A percentile compares a stretch with the other conserved stretches of the same genome.
These are phyloP conservation scores for Pulveroboletus ravenelii DNA, from an alignment of 768 basidiomycete species.

Conservation along the genomic window DNA sequence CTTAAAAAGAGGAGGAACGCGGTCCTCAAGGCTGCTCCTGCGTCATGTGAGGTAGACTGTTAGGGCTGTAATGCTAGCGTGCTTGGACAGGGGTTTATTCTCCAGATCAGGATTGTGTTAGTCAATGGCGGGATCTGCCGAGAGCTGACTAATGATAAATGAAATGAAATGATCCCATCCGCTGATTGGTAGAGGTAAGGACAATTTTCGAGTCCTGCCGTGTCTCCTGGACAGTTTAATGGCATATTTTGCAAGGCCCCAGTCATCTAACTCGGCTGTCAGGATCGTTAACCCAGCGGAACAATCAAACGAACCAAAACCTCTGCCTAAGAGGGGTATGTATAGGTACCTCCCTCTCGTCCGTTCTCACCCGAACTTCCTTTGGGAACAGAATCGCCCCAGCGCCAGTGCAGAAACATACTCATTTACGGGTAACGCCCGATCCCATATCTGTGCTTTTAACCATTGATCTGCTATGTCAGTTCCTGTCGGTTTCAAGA, in stretches of 20 bases:
- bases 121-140: conserved; percentile 12
- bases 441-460: neutral
- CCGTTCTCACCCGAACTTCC: conserved; percentile 2
- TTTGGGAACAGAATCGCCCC: conserved; percentile 49
- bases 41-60: conserved; percentile 2
- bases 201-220: conserved; percentile 2
- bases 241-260: conserved; percentile 68
- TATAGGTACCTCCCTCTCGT: conserved; percentile 6
- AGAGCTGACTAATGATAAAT: conserved; percentile 16
- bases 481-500: conserved; percentile 85
- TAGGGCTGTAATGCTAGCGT: too few species aligned
- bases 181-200: neutral
- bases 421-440: conserved; percentile 77
- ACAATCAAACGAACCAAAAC: conserved; percentile 37
- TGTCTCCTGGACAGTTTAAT: conserved; percentile 33
- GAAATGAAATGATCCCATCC: conserved; percentile 8
- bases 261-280: conserved; percentile 54
- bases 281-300: conserved; percentile 64
- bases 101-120: neutral
- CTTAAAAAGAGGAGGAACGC: conserved; percentile 56
- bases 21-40: conserved; percentile 16
- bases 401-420: conserved; percentile 86
- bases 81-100: neutral
- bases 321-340: conserved; percentile 53
- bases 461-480: neutral